Evolutionary conservation across 116 monocot species (phyloP), one percentile per base, ranked within the genome.

Genomic region (Cymodocea nodosa): DNA sequence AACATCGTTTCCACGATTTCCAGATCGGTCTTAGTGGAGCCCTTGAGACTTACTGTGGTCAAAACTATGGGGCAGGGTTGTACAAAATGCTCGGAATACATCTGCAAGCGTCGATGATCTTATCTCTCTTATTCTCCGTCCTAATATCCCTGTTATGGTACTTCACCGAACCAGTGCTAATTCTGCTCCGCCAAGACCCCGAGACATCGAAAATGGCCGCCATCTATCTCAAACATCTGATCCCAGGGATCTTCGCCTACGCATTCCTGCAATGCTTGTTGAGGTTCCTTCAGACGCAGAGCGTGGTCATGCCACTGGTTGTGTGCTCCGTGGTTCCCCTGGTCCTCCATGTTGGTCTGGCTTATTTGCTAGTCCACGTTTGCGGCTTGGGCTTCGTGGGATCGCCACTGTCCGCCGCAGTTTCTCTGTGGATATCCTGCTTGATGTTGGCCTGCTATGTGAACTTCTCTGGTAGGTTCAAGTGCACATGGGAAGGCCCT

Each of bases 221-320:
- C 10, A 36, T 37, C 12, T 63, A 63, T 19, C 16, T 9, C 52
- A 52, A n/a, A n/a, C n/a, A 71, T 54, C 56, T 86, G 50, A 86
- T 89, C 19, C 93, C 89, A 18, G 89, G 89, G 15, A 25, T 94
- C 24, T 86, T 94, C 51, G 79, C 89, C 15, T 89, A 78, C 44
- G 83, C 79, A 0, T 74, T 70, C 22, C 65, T 89, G 20, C 89
- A 94, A 70, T 86, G 93, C 68, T 24, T 82, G 1, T 8, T 84
- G 71, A 79, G 93, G 56, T 94, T 89, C 68, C 82, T 89, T n/a
- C 93, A 94, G 73, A 86, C 89, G 18, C 93, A 94, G 36, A 76
- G 78, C 1, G 84, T 78, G 49, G 72, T 89, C 22, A 25, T 68
- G 22, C 89, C 93, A 9, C 71, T 84, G 24, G 82, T 86, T n/a